Evolutionary conservation across 169 alveolate species (phyloP), one percentile per base, ranked within the genome.

Genomic region (Cryptosporidium bovis): DNA sequence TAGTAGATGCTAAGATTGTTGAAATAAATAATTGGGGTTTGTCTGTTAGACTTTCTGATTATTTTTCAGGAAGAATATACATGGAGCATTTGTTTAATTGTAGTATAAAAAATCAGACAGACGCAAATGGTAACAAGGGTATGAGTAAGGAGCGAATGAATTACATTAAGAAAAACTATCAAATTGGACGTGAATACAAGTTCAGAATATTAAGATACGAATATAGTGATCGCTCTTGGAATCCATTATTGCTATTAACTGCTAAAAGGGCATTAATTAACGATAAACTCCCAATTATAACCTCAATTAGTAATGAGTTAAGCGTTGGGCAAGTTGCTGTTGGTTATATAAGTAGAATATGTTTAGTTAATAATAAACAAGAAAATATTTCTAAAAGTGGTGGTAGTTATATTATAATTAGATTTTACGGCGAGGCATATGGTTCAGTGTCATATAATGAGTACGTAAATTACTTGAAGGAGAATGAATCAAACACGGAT

Each of bases 371-470:
- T 60, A 24, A 10, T 1, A 33, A 51, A 18, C 58, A 16, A 16
- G 48, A 40, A 40, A 40, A 8, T 40, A 6, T 8, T 0, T 6
- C 10, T 1, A 44, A 24, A 48, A 46, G 27, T n/a, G 44, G 56
- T 13, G 48, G 50, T 36, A 64, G 51, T 60, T 77, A 34, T 13
- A 77, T 77, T 8, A 77, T 77, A 1, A 34, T 77, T 18, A 55
- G 87, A 58, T 77, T 77, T 51, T 77, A 60, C 48, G 87, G 87
- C 15, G 77, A 77, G 24, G 62, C 71, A n/a, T 77, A 60, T 48
- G 87, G 87, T 1, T 77, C 87, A 20, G 46, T 77, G 7, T 77
- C 87, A 3, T 77, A 77, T 12, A 77, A 60, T 4, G 87, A 77
- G 20, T 77, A 77, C 16, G n/a, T 77, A 3, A 50, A 62, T 0